phyloP scores from a whole-genome alignment of 2,329 filamentous ascomycete species.

The Berkeleyomyces basicola region DNA sequence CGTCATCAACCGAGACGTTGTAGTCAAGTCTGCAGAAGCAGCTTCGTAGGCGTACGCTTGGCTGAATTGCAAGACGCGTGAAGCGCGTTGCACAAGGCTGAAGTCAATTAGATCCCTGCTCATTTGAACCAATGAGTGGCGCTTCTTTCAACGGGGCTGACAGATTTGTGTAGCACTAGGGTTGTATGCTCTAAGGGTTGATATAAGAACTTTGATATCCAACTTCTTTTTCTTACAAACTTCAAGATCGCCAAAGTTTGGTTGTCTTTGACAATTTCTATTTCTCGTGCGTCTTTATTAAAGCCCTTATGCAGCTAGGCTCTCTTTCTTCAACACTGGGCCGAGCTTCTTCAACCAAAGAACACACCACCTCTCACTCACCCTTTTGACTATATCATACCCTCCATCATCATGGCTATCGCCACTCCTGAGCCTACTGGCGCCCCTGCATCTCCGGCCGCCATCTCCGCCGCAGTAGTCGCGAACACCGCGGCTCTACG shows the following conservation, averaged over 20 bases:
- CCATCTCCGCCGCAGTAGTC: background rate
- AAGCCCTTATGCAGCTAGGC: too few species aligned
- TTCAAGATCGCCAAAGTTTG: background rate
- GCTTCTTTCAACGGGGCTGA: background rate
- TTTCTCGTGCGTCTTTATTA: too few species aligned
- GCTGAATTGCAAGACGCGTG: background rate
- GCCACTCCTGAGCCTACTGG: background rate
- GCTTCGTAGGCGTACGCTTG: background rate
- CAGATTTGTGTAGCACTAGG: background rate
- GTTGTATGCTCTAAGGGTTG: background rate
- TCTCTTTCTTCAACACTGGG: too few species aligned
- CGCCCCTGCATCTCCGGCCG: background rate
- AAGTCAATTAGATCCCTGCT: background rate
- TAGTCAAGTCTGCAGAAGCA: background rate
- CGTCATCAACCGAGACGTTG: background rate
- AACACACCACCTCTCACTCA: too few species aligned
- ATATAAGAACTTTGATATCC: background rate
- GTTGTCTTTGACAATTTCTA: too few species aligned
- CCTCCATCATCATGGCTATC: background rate
- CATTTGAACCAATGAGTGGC: background rate
- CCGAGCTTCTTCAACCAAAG: too few species aligned
- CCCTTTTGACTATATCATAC: background rate
- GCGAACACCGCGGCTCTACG: slow-evolving; percentile 1
- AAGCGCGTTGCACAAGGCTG: slow-evolving; percentile 5
- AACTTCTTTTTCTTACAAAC: background rate